phyloP scores from a whole-genome alignment of 2,329 filamentous ascomycete species.

The Tolypocladium endophyticum region DNA sequence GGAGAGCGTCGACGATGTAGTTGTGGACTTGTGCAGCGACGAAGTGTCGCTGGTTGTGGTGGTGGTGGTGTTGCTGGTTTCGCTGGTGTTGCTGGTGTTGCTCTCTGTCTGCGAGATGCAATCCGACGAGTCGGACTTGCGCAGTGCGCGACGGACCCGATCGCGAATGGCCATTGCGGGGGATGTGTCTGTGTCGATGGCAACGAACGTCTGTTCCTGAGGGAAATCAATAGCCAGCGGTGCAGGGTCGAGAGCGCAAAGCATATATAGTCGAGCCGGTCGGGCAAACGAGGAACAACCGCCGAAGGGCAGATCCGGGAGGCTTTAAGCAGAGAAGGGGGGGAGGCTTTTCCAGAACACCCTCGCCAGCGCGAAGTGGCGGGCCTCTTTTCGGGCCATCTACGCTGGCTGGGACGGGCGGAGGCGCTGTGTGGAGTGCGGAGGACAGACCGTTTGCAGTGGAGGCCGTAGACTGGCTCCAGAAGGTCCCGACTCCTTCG shows the following conservation, averaged over 20 bases:
- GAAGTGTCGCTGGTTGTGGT: constrained; percentile 17
- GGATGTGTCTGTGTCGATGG: not conserved
- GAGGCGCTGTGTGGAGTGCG: not conserved
- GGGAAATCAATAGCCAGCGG: not conserved
- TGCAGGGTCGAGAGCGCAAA: not conserved
- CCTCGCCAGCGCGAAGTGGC: not conserved
- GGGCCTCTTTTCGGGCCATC: not conserved
- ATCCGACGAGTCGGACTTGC: constrained; percentile 22
- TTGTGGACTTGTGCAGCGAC: constrained; percentile 17
- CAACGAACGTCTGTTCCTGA: not conserved
- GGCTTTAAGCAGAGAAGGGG: not conserved
- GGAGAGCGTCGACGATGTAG: constrained; percentile 16
- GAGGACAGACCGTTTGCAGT: not conserved
- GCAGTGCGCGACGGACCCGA: constrained; percentile 28
- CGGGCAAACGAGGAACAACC: not conserved
- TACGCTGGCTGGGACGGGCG: not conserved
- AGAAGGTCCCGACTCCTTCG: not conserved
- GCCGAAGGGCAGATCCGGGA: not conserved
- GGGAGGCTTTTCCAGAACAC: not conserved
- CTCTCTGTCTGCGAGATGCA: constrained; percentile 20
- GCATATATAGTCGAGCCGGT: not conserved
- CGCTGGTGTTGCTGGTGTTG: constrained; percentile 17
- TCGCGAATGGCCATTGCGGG: constrained; percentile 30
- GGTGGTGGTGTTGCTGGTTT: constrained; percentile 18
- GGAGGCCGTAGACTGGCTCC: not conserved